These are phyloP conservation scores for Brassica nigra DNA, from an alignment of 345 rosid species.

Conservation along the genomic window DNA sequence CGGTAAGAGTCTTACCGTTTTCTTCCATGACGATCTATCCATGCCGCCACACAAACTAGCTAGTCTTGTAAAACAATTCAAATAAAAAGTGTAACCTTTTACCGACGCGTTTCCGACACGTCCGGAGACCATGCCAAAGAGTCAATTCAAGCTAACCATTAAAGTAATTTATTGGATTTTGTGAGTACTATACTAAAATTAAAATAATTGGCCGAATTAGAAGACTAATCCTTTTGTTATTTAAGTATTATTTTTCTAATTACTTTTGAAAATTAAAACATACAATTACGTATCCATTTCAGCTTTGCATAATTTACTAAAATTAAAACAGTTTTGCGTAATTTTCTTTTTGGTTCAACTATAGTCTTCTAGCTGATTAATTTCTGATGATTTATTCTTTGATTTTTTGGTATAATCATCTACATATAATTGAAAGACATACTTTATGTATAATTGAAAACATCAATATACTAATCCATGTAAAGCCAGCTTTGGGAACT, in stretches of 20 bases:
- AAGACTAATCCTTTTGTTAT: not conserved
- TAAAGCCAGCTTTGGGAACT: not conserved
- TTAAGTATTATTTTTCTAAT: too few species aligned
- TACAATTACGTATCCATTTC: not conserved
- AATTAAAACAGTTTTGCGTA: not conserved
- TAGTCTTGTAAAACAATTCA: too few species aligned
- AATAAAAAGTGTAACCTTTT: not conserved
- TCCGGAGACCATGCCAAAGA: constrained; percentile 7
- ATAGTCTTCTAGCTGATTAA: not conserved
- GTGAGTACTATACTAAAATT: not conserved
- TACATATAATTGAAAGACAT: not conserved
- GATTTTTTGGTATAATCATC: not conserved
- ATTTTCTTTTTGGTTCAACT: not conserved
- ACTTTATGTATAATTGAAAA: not conserved
- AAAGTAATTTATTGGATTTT: constrained; percentile 2
- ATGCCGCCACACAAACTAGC: too few species aligned
- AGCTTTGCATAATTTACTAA: not conserved
- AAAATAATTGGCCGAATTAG: not conserved
- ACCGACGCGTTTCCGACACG: not conserved
- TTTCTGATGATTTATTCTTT: constrained; percentile 1
- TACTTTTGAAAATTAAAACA: not conserved
- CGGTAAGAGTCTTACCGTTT: too few species aligned
- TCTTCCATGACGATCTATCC: too few species aligned
- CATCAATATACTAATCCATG: constrained; percentile 1
- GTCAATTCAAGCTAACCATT: constrained; percentile 7